Evolutionary conservation across 257 asterid species (phyloP).

Genomic region (Scutellaria barbata): DNA sequence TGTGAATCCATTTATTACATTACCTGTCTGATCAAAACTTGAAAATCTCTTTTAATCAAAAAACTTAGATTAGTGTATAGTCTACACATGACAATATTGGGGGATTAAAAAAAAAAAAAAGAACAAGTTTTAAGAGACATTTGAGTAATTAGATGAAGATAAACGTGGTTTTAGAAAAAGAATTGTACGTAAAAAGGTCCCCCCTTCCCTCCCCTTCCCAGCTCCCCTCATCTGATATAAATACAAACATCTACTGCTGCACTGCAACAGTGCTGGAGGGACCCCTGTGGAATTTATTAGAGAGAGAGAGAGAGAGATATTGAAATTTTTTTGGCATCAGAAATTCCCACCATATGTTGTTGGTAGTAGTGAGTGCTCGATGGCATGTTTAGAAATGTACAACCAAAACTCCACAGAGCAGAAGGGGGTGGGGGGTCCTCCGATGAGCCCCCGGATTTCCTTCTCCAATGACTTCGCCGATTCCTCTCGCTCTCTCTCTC

Average conservation of each 20-base stretch:
- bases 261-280: conserved; percentile 49
- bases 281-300: conserved; percentile 47
- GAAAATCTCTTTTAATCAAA: too few relatives aligned
- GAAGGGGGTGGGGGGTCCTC: conserved; percentile 39
- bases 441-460: conserved; percentile 86
- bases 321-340: background rate
- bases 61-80: too few relatives aligned
- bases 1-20: too few relatives aligned
- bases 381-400: conserved; percentile 85
- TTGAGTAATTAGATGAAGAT: too few relatives aligned
- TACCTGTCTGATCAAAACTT: too few relatives aligned
- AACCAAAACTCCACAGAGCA: conserved; percentile 57
- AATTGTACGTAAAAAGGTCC: conserved; percentile 35
- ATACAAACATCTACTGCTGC: conserved; percentile 63
- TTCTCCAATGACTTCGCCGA: conserved; percentile 88
- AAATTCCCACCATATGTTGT: conserved; percentile 46
- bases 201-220: background rate
- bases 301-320: conserved; percentile 25
- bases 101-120: too few relatives aligned
- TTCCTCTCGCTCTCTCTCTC: conserved; percentile 31
- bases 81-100: too few relatives aligned
- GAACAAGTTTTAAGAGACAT: too few relatives aligned
- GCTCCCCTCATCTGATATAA: conserved; percentile 54
- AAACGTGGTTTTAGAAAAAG: too few relatives aligned
- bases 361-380: conserved; percentile 35